Evolutionary conservation across 148 eudicot species (phyloP).

Genomic region (Oxyria digyna): DNA sequence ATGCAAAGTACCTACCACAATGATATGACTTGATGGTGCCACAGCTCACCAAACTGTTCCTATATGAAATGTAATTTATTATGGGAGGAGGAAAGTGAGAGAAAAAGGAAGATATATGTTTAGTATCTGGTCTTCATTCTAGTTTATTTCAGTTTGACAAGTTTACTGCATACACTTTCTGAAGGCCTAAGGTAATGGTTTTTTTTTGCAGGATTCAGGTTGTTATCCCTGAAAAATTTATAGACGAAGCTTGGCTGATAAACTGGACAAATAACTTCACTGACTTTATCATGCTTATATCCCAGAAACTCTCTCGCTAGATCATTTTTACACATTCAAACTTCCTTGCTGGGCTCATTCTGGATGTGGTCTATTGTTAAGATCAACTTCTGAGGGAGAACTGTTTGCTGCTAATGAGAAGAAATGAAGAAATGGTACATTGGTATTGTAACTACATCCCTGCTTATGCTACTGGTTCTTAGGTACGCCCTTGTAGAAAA

Average conservation of each 20-base stretch:
- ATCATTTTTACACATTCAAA: not conserved
- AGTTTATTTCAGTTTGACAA: not conserved
- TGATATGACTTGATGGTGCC: slow-evolving; percentile 1
- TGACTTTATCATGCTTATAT: not conserved
- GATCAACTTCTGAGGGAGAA: not conserved
- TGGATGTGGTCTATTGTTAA: not conserved
- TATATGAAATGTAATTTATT: not conserved
- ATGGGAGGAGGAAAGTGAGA: not conserved
- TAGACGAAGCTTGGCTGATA: not conserved
- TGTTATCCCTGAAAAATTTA: not conserved
- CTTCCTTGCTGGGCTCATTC: not conserved
- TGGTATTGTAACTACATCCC: slow-evolving; percentile 39
- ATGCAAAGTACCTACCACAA: not conserved
- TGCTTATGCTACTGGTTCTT: slow-evolving; percentile 54
- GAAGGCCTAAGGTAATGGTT: not conserved
- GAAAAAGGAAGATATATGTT: not conserved
- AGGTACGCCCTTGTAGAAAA: slow-evolving; percentile 37
- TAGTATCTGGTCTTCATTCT: not conserved
- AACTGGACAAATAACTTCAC: not conserved
- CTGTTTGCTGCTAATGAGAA: slow-evolving; percentile 16
- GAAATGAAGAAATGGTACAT: slow-evolving; percentile 84
- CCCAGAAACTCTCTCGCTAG: not conserved
- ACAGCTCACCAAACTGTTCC: not conserved
- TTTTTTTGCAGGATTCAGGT: not conserved
- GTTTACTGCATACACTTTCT: not conserved